Evolutionary conservation across 331 rosid genomes (phyloP), one percentile per base, ranked within the genome.

Genomic region (Rosa hybrid): DNA sequence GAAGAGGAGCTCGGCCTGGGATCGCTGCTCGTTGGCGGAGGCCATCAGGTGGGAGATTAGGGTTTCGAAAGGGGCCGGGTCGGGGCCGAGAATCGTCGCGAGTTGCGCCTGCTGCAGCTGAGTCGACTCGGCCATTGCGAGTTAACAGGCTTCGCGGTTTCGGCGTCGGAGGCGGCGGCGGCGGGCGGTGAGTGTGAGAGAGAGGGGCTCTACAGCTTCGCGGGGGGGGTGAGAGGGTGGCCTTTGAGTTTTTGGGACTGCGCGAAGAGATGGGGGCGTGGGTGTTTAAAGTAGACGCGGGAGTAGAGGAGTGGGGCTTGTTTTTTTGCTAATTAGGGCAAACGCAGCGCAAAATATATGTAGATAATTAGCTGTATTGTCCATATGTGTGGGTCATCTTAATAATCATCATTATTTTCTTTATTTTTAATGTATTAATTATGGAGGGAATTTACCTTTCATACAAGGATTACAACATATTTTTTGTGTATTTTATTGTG

Each of bases 1-100:
- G 91, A 94, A 94, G 50, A 94, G 89, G 0, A 90, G 83, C 80
- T 94, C 97, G 1, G 98, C 98, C 60, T 94, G 95, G 2, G 97
- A 92, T 10, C 98, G 88, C 60, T 91, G 96, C 74, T 94, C 98
- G 82, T 94, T 94, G n/a, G 98, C 85, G 12, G 98, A 86, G 0
- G 95, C 82, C 98, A 94, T 94, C 49, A 94, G 94, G 74, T 94
- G 97, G 0, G 97, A 92, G 82, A 94, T 90, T 77, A 94, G 88
- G 70, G 94, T 89, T 83, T 94, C 94, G 72, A 91, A 96, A 0
- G 90, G 91, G 3, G 84, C 77, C 1, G 86, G 91, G 92, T 95
- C 99, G 38, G 99, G 87, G 1, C 99, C 99, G 3, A 95, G 96
- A 76, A 95, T 86, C 68, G 92, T 89, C 12, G 94, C 94, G 41